Evolutionary conservation across 2,329 filamentous ascomycete genomes (phyloP).

Genomic region (Tolypocladium guangdongense): DNA sequence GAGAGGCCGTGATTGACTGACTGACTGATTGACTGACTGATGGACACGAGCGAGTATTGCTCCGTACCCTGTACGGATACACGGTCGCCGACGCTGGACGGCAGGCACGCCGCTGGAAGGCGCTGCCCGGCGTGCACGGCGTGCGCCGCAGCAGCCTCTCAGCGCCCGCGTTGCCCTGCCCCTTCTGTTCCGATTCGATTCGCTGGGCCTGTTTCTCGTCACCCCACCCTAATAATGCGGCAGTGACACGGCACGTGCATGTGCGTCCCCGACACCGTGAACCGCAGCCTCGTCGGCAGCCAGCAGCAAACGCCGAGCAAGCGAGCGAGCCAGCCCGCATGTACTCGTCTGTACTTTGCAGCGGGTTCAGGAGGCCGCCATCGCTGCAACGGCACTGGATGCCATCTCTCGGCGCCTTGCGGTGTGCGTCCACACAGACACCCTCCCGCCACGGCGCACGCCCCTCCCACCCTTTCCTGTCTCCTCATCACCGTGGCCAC

Average conservation of each 20-base stretch:
- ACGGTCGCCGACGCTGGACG: neutral
- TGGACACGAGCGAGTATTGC: neutral
- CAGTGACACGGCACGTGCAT: neutral
- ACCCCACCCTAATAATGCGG: neutral
- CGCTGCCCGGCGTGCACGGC: neutral
- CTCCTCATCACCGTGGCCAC: neutral
- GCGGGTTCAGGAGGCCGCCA: too few relatives aligned
- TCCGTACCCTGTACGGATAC: neutral
- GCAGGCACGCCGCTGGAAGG: neutral
- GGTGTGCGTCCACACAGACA: neutral
- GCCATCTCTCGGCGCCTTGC: neutral
- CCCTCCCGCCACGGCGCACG: neutral
- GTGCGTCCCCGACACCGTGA: neutral
- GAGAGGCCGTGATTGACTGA: neutral
- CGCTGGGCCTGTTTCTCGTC: neutral
- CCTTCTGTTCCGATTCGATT: neutral
- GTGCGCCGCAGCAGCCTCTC: neutral
- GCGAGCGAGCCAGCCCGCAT: neutral
- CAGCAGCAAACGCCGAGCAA: neutral
- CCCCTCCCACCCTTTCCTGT: neutral
- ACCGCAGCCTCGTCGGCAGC: neutral
- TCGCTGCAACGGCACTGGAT: neutral
- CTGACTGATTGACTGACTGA: neutral
- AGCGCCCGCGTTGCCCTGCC: neutral
- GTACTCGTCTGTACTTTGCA: too few relatives aligned